Evolutionary conservation across 2,329 filamentous ascomycete species (phyloP).

Genomic region (Aureobasidium sp.): DNA sequence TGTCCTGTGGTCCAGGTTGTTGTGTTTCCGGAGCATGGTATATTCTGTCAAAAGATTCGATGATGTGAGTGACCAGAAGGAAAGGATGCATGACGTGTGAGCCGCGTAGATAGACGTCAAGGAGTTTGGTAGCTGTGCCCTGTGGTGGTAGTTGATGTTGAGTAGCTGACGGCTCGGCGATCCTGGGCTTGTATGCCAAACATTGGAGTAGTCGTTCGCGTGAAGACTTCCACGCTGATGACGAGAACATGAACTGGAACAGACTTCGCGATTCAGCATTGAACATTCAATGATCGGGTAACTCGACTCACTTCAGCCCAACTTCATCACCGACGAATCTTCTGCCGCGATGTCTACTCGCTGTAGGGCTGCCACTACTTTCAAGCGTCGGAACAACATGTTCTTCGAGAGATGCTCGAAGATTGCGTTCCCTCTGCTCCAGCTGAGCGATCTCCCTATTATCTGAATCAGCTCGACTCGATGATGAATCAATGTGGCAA

Average conservation of each 20-base stretch:
- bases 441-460: background rate
- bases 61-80: background rate
- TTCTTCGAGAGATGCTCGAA: background rate
- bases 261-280: background rate
- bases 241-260: constrained; percentile 11
- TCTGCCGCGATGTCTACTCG: background rate
- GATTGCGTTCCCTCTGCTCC: background rate
- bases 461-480: too few relatives aligned
- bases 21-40: background rate
- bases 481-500: too few relatives aligned
- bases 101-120: constrained; percentile 11
- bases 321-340: constrained; percentile 11
- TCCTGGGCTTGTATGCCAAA: background rate
- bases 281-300: too few relatives aligned
- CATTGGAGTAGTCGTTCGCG: background rate
- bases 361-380: background rate
- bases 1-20: background rate
- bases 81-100: background rate
- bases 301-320: background rate
- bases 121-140: constrained; percentile 4
- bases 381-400: background rate
- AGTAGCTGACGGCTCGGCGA: constrained; percentile 1
- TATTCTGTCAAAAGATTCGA: background rate
- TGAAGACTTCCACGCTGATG: constrained; percentile 3
- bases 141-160: constrained; percentile 3